Percentiles rank a stretch among this genome's conserved stretches.
Conservation (phyloP, 2,329 filamentous ascomycete genomes). For the Penicillium sp. region DNA sequence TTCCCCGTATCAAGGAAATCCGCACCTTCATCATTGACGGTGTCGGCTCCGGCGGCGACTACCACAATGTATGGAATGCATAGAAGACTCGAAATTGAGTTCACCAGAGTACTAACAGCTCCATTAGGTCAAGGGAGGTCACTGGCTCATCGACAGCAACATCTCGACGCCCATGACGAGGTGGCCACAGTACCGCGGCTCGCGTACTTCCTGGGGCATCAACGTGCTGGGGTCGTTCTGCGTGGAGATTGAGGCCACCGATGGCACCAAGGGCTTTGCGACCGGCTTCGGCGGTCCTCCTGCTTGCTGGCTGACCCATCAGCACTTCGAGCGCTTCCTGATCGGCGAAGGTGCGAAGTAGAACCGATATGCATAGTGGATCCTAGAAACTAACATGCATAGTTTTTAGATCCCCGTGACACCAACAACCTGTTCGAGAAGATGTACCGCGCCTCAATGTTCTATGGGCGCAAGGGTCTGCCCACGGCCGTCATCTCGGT, state of each 20-base stretch:
- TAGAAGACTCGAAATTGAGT: background rate
- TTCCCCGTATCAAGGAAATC: constrained; percentile 45
- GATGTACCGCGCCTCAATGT: constrained; percentile 95
- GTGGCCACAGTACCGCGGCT: constrained; percentile 83
- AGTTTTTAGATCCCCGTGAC: constrained; percentile 67
- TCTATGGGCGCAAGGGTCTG: constrained; percentile 90
- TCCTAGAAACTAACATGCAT: background rate
- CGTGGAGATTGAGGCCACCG: constrained; percentile 79
- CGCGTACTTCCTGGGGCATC: constrained; percentile 89
- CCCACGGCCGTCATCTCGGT: constrained; percentile 89
- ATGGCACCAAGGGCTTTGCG: constrained; percentile 90
- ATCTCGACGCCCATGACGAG: constrained; percentile 90
- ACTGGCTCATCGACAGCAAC: constrained; percentile 83
- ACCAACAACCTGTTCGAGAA: constrained; percentile 91
- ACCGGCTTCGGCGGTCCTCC: constrained; percentile 92
- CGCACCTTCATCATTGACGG: constrained; percentile 46
- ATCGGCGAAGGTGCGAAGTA: constrained; percentile 62
- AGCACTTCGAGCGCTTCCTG: constrained; percentile 90
- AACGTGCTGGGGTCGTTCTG: constrained; percentile 91
- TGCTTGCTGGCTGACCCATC: constrained; percentile 87
- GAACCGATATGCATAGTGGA: background rate
- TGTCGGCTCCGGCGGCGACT: constrained; percentile 52
- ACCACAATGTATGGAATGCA: constrained; percentile 71
- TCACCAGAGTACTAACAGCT: constrained; percentile 1
- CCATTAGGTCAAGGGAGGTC: constrained; percentile 44